Base-by-base conservation (phyloP, 2,329 filamentous ascomycete species). In the Malbranchea zuffiana region DNA sequence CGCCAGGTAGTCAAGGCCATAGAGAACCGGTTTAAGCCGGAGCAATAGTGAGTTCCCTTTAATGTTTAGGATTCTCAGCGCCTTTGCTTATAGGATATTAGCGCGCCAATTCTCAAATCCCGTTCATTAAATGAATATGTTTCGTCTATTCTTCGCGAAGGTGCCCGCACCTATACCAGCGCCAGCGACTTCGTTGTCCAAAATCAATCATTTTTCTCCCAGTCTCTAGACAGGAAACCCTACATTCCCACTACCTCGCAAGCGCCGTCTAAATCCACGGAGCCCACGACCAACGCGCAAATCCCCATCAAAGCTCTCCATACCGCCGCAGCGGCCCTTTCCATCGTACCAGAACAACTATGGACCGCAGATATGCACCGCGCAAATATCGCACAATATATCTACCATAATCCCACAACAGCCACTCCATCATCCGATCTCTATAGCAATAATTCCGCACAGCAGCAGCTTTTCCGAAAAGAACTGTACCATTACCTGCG, bases 401-500 rank as follows among this genome's bases (percentile, higher is more conserved):
- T 27, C 13, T 36, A 35, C 26, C 32, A 38, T 6, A 26, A 37
- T 17, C 27, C 35, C 49, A n/a, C n/a, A n/a, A n/a, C n/a, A n/a
- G n/a, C n/a, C n/a, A 58, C 37, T 48, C 50, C 24, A 48, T 50
- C 17, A 39, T 44, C 21, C 36, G 38, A 7, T 32, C 49, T 1
- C 17, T 50, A 29, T 49, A 45, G 39, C 52, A 51, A 37, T 58
- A 54, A 32, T 46, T 45, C n/a, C 4, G 32, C 43, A 3, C 41
- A 51, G 3, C 51, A 56, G 32, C 61, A 61, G 34, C 29, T 50
- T 12, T 61, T 62, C 44, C 65, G 61, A 41, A 66, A 60, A 36
- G 56, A 67, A 34, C 45, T 75, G 3, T 70, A 75, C 54, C 56
- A 66, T 39, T 75, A 71, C 47, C 55, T 79, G 36, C 65, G 75